phyloP scores from a whole-genome alignment of 306 rosid species.

The Cucurbita moschata region DNA sequence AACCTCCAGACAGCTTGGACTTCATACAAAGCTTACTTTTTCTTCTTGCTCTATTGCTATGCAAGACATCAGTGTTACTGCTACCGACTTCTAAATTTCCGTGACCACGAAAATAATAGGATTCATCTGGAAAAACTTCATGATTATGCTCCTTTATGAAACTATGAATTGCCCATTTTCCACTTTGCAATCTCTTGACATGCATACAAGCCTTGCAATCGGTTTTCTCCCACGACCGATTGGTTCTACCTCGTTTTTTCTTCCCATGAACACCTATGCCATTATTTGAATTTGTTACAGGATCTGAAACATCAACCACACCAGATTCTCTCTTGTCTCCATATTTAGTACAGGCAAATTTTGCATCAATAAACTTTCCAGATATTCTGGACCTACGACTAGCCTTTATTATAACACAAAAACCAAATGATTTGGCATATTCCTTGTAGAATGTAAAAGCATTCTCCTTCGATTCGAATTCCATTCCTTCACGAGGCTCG shows the following conservation, averaged over 20 bases:
- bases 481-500: conserved; percentile 29
- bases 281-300: conserved; percentile 7
- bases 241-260: conserved; percentile 29
- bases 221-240: conserved; percentile 25
- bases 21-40: conserved; percentile 14
- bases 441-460: conserved; percentile 33
- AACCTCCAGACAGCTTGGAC: conserved; percentile 1
- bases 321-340: conserved; percentile 22
- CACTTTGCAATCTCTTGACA: conserved; percentile 29
- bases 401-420: conserved; percentile 23
- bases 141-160: conserved; percentile 35
- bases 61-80: conserved; percentile 12
- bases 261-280: conserved; percentile 12
- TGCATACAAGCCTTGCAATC: conserved; percentile 38
- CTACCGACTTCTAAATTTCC: neutral
- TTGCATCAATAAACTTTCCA: conserved; percentile 39
- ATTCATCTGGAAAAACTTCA: conserved; percentile 25
- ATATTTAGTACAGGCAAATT: conserved; percentile 32
- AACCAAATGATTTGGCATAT: conserved; percentile 33
- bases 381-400: conserved; percentile 36
- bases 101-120: conserved; percentile 18
- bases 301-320: conserved; percentile 12
- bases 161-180: conserved; percentile 23
- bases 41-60: conserved; percentile 20
- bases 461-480: conserved; percentile 35